Evolutionary conservation across 163 green algal genomes (phyloP), one percentile per base, ranked within the genome.

Genomic region (Scenedesmus sp.): DNA sequence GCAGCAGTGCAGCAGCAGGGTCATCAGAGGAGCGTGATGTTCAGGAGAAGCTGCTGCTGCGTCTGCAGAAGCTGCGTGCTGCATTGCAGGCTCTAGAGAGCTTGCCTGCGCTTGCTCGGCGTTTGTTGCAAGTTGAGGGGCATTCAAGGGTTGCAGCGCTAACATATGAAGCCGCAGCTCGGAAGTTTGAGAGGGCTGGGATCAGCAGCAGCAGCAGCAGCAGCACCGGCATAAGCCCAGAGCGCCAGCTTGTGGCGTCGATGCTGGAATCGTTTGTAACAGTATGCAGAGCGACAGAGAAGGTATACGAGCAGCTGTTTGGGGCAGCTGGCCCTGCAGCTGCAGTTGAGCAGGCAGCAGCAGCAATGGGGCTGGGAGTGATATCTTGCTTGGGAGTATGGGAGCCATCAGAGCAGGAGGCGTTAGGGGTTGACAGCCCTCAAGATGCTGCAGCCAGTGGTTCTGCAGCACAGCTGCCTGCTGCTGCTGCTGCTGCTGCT

Each of bases 91-190:
- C 74, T 5, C 4, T 18, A 34, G 2, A 26, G 1, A 8, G 16
- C 3, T 20, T 73, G 20, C 12, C 64, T 12, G 26, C 12, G 74
- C 23, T 26, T 91, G 74, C 55, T 64, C 8, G 5, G 5, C 6
- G 88, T 10, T 55, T 20, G 81, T 1, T 96, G 16, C 88, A n/a
- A 23, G 55, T 57, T 52, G 93, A 93, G 3, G 91, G 83, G 90
- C 93, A 95, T 55, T 90, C 94, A 20, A 93, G 34, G 34, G 34
- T 46, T 46, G 34, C 34, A 46, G 34, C 34, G 34, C 34, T 46
- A 46, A 46, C 34, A 46, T 46, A 46, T 83, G 66, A 23, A 54
- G 16, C 93, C 94, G 10, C 34, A 46, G 34, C 34, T 46, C 34
- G 34, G 34, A 46, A 46, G 34, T 46, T 46, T 46, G 34, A 46